A percentile compares a stretch with the other conserved stretches of the same genome.
These are phyloP conservation scores for Wickerhamomyces mucosus DNA, from an alignment of 805 yeast species.

Conservation along the genomic window DNA sequence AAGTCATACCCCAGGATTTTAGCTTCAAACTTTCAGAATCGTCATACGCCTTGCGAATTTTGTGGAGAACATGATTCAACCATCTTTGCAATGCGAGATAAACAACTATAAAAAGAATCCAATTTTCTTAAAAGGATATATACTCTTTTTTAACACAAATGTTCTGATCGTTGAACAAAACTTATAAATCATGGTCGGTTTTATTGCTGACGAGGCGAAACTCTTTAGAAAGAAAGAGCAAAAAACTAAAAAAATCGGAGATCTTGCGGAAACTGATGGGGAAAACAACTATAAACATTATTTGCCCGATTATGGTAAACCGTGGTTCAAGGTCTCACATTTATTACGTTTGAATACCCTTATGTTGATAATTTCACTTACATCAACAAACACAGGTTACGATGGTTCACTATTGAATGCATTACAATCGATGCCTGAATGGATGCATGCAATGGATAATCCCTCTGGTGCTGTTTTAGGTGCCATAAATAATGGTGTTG, in stretches of 20 bases:
- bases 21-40: too few relatives aligned
- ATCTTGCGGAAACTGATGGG: background rate
- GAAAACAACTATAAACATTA: slow-evolving; percentile 10
- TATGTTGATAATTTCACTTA: slow-evolving; percentile 31
- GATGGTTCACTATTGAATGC: slow-evolving; percentile 44
- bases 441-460: slow-evolving; percentile 30
- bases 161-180: too few relatives aligned
- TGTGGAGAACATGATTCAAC: too few relatives aligned
- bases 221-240: slow-evolving; percentile 6
- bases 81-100: too few relatives aligned
- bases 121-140: too few relatives aligned
- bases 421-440: slow-evolving; percentile 33
- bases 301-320: slow-evolving; percentile 18
- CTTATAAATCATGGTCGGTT: slow-evolving; percentile 15
- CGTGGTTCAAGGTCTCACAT: slow-evolving; percentile 29
- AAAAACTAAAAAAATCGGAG: background rate
- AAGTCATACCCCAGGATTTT: too few relatives aligned
- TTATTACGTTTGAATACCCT: slow-evolving; percentile 27
- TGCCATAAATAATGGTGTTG: slow-evolving; percentile 31
- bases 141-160: too few relatives aligned
- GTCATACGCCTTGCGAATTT: too few relatives aligned
- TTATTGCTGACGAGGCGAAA: slow-evolving; percentile 16
- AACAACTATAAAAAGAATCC: too few relatives aligned
- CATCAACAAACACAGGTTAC: slow-evolving; percentile 39
- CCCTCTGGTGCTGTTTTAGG: slow-evolving; percentile 33